phyloP scores from a whole-genome alignment of 768 basidiomycete genomes.

The Coprinellus micaceus region DNA sequence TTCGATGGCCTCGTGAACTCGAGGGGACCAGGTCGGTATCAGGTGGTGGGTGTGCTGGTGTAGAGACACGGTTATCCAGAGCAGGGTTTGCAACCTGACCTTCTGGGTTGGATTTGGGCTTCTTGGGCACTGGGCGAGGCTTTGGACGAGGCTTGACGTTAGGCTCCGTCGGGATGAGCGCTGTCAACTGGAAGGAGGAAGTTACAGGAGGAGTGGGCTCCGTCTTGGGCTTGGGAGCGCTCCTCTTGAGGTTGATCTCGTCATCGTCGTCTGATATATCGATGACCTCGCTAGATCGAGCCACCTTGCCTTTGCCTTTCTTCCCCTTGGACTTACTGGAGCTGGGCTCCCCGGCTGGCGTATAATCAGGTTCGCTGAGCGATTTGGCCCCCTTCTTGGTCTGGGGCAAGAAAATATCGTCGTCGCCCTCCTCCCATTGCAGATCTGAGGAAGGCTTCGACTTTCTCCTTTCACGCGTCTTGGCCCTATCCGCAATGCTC shows the following conservation, averaged over 20 bases:
- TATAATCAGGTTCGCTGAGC: constrained; percentile 24
- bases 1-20: constrained; percentile 14
- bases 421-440: constrained; percentile 31
- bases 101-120: constrained; percentile 8
- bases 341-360: constrained; percentile 8
- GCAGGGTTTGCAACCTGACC: not conserved
- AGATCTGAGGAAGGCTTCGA: constrained; percentile 19
- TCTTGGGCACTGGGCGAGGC: constrained; percentile 15
- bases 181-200: no score
- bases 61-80: constrained; percentile 8
- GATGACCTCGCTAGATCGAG: constrained; percentile 2
- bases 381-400: constrained; percentile 23
- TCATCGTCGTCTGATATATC: constrained; percentile 19
- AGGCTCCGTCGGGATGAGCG: not conserved
- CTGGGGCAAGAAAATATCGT: constrained; percentile 29
- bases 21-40: constrained; percentile 16
- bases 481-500: constrained; percentile 56
- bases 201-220: constrained; percentile 8
- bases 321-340: not conserved
- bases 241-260: constrained; percentile 7
- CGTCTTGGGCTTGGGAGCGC: constrained; percentile 14
- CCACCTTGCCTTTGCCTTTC: constrained; percentile 6
- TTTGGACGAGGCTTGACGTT: not conserved
- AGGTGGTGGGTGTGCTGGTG: constrained; percentile 8
- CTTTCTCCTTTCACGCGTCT: constrained; percentile 44